Percentiles rank a stretch among this genome's conserved stretches.
These are phyloP conservation scores for Trichosporon faecale DNA, from an alignment of 1,284 basidiomycete genomes.

Conservation along the genomic window DNA sequence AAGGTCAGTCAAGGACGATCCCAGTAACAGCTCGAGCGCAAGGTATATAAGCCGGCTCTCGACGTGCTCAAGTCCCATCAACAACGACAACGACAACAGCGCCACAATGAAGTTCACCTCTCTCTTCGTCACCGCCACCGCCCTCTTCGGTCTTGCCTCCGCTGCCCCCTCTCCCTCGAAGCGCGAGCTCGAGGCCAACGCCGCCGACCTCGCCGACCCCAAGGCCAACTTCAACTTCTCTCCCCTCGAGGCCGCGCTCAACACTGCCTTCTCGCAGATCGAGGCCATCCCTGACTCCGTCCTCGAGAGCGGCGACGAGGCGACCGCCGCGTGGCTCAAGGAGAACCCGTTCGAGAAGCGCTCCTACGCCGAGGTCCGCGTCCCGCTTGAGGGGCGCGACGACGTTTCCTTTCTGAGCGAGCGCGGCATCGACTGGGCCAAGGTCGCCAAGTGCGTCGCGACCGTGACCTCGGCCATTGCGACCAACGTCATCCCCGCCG, in stretches of 20 bases:
- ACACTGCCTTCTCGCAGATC: not conserved
- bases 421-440: not conserved
- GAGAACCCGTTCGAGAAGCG: not conserved
- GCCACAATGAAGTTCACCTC: conserved; percentile 2
- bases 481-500: not conserved
- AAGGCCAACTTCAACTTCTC: not conserved
- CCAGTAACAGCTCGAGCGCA: not conserved
- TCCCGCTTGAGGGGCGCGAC: not conserved
- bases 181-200: not conserved
- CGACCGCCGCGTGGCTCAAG: not conserved
- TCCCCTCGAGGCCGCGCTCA: not conserved
- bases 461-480: not conserved
- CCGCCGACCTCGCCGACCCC: not conserved
- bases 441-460: conserved; percentile 1
- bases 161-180: not conserved
- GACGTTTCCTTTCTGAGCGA: not conserved
- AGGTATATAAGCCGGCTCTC: not conserved
- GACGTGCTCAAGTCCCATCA: not conserved
- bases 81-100: not conserved
- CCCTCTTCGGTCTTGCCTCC: not conserved
- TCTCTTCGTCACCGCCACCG: not conserved
- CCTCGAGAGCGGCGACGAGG: not conserved
- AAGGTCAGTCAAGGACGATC: not conserved
- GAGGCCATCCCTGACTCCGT: not conserved
- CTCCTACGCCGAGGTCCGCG: not conserved